Evolutionary conservation across 2,329 filamentous ascomycete genomes (phyloP).

Genomic region (Stagonosporopsis tanaceti): DNA sequence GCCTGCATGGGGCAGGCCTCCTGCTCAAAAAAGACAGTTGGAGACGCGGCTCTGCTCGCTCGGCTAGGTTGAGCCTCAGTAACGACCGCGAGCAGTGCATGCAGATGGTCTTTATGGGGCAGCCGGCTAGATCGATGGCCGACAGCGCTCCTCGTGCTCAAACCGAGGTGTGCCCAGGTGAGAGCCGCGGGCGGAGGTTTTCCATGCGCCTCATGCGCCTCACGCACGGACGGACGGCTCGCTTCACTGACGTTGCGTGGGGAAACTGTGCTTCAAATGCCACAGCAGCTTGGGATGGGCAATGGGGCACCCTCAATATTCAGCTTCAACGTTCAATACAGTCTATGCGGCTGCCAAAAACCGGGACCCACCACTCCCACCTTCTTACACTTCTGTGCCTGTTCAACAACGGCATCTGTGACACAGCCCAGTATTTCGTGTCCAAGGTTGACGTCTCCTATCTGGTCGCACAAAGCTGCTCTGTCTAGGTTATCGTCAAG

Average conservation of each 20-base stretch:
- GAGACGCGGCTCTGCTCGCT: slow-evolving; percentile 23
- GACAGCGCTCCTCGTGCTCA: slow-evolving; percentile 21
- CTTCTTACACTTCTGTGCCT: slow-evolving; percentile 6
- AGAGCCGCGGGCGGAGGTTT: slow-evolving; percentile 24
- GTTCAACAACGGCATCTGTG: slow-evolving; percentile 8
- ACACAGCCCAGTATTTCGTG: neutral
- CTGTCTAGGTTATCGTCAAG: neutral
- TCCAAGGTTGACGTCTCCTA: neutral
- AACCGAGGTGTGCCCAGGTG: slow-evolving; percentile 34
- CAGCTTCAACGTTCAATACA: slow-evolving; percentile 49
- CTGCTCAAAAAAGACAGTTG: slow-evolving; percentile 31
- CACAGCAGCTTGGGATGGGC: neutral
- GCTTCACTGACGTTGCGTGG: slow-evolving; percentile 10
- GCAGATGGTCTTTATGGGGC: slow-evolving; percentile 26
- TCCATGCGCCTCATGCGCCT: slow-evolving; percentile 8
- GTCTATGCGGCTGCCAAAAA: slow-evolving; percentile 56
- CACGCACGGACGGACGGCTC: slow-evolving; percentile 13
- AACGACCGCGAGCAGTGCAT: slow-evolving; percentile 35
- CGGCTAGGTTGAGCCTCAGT: slow-evolving; percentile 37
- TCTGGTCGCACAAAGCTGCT: neutral
- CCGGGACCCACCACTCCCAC: slow-evolving; percentile 33
- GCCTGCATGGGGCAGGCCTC: slow-evolving; percentile 46
- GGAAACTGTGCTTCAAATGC: slow-evolving; percentile 3
- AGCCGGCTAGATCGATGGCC: slow-evolving; percentile 24
- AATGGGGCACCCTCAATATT: neutral